phyloP scores from a whole-genome alignment of 768 basidiomycete genomes.

The Trametes cinnabarina region DNA sequence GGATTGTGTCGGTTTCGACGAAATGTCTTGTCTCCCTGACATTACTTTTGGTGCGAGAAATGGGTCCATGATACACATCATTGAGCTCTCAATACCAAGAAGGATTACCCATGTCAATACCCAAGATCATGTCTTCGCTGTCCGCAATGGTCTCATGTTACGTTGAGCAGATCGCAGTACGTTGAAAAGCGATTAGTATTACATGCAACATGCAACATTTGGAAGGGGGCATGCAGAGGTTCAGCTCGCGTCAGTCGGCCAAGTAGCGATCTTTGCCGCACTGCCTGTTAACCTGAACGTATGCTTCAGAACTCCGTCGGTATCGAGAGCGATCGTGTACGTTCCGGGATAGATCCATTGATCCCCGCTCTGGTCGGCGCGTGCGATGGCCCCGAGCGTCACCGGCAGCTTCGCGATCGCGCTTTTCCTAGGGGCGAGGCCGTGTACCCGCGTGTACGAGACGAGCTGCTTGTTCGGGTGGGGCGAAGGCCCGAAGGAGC shows the following conservation, averaged over 20 bases:
- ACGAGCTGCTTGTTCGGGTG: conserved; percentile 52
- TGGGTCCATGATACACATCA: no score
- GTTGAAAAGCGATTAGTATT: no score
- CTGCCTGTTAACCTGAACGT: conserved; percentile 44
- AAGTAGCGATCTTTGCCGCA: conserved; percentile 39
- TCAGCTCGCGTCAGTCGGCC: conserved; percentile 30
- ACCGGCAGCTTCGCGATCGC: conserved; percentile 39
- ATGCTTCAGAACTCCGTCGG: conserved; percentile 36
- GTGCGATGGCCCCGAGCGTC: conserved; percentile 48
- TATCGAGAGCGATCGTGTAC: conserved; percentile 45
- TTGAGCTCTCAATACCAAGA: no score
- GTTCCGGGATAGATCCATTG: conserved; percentile 45
- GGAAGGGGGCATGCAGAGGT: background rate
- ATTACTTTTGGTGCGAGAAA: no score
- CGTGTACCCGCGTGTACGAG: conserved; percentile 44
- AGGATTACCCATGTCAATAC: no score
- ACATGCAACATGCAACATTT: no score
- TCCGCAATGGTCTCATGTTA: no score
- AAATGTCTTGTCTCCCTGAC: no score
- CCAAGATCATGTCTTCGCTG: no score
- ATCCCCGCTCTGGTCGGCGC: conserved; percentile 46
- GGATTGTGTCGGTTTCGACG: no score
- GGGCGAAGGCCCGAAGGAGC: conserved; percentile 47
- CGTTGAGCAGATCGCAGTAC: no score
- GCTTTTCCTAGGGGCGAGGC: conserved; percentile 30